Evolutionary conservation across 2,329 filamentous ascomycete genomes (phyloP), one percentile per base, ranked within the genome.

Genomic region (Penicillium glabrum): DNA sequence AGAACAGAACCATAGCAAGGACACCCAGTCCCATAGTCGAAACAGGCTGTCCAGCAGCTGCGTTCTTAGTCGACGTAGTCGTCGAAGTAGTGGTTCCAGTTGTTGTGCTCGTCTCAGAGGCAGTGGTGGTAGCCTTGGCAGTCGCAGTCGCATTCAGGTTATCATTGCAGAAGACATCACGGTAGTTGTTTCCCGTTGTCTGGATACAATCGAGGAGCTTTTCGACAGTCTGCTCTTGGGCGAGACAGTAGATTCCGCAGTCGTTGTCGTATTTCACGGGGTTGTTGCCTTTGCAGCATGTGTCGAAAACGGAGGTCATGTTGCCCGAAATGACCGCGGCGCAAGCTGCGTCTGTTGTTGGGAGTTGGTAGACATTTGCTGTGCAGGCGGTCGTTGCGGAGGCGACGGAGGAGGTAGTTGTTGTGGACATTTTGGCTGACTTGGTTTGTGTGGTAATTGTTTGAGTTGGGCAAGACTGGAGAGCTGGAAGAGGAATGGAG

Each of bases 211-310:
- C 31, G 5, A 66, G 65, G 33, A 80, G 64, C 5, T 72, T 63
- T 11, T 60, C 54, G 50, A 78, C 65, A 23, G 62, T 69, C 60
- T 80, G 77, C 44, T 65, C 75, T 41, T 71, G 66, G 0, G 77
- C 78, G 16, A 78, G 76, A 63, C 81, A 83, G 78, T 82, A 83
- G 57, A 82, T 63, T 16, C 77, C 79, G 72, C 81, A 83, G 64
- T 75, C 69, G 66, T 76, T 63, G 64, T 78, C 72, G 76, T 82
- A 83, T 61, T 70, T 69, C 48, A 77, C 67, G 27, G 82, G 72
- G 23, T 75, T 67, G 51, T 80, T 77, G 10, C 71, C 61, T 11
- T 73, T 70, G 65, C 81, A 83, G 76, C 81, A 83, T 23, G 69
- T 62, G 41, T 71, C 56, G 73, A 82, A 76, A 57, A 79, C 71